phyloP scores from a whole-genome alignment of 208 protist species.

The Tritrichomonas foetus region DNA sequence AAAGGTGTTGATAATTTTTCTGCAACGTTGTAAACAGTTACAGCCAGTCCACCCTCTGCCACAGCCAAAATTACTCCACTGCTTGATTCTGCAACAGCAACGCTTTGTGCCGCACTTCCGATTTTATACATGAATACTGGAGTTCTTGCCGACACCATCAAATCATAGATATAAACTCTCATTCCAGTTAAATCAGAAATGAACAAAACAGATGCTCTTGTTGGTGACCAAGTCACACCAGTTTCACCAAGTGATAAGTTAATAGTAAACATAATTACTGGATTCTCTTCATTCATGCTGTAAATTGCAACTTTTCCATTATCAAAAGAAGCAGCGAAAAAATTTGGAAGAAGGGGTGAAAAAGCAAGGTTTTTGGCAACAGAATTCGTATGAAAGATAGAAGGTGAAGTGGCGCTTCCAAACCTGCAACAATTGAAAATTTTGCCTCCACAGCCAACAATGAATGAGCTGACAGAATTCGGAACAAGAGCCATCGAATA shows the following conservation, averaged over 20 bases:
- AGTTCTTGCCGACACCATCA: neutral
- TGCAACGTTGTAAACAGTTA: neutral
- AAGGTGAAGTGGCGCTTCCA: neutral
- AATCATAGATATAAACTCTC: neutral
- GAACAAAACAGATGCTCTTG: neutral
- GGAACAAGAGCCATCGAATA: neutral
- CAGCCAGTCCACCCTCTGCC: neutral
- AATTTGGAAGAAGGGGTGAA: neutral
- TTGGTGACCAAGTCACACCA: neutral
- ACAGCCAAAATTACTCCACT: neutral
- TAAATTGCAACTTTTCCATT: conserved; percentile 32
- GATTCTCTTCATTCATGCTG: neutral
- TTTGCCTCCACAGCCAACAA: neutral
- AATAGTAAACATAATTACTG: neutral
- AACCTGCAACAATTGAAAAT: conserved; percentile 32
- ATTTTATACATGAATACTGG: neutral
- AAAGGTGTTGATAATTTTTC: neutral
- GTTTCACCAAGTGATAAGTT: neutral
- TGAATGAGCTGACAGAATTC: neutral
- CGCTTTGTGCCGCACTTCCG: neutral
- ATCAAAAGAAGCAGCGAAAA: neutral
- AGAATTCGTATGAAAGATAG: neutral
- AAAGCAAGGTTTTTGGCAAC: neutral
- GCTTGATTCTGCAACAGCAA: neutral
- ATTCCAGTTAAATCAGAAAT: neutral